Percentiles rank a stretch among this genome's conserved stretches.
These are phyloP conservation scores for Penicillium olsonii DNA, from an alignment of 2,329 filamentous ascomycete species.

Conservation along the genomic window DNA sequence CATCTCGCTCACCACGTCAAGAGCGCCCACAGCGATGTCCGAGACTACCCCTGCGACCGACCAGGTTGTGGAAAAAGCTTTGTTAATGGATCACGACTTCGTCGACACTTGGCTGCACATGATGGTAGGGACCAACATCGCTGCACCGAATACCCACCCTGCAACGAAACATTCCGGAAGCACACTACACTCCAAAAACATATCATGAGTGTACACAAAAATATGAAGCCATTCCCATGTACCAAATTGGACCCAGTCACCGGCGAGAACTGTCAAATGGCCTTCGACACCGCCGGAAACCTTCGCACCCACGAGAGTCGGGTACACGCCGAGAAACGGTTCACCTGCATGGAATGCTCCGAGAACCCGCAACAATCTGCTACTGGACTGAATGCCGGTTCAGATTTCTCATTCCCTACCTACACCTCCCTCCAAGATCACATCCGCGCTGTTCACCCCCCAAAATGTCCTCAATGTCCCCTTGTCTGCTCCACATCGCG, in stretches of 20 bases:
- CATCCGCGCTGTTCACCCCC: conserved; percentile 70
- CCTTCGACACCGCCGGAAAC: conserved; percentile 72
- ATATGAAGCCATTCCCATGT: conserved; percentile 72
- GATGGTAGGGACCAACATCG: conserved; percentile 73
- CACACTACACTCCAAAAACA: conserved; percentile 83
- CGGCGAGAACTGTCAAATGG: conserved; percentile 61
- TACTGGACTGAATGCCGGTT: conserved; percentile 16
- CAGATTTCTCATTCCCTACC: conserved; percentile 66
- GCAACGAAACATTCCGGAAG: conserved; percentile 80
- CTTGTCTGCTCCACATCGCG: conserved; percentile 66
- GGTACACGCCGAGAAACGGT: conserved; percentile 68
- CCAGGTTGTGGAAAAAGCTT: conserved; percentile 78
- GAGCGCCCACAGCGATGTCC: conserved; percentile 72
- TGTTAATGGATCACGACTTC: conserved; percentile 74
- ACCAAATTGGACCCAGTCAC: conserved; percentile 56
- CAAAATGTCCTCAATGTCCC: conserved; percentile 72
- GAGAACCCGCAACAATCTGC: conserved; percentile 42
- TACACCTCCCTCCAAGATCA: conserved; percentile 72
- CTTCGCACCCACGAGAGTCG: conserved; percentile 71
- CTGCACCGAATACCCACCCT: conserved; percentile 70
- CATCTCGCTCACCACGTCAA: conserved; percentile 85
- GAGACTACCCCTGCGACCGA: conserved; percentile 70
- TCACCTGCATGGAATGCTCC: conserved; percentile 76
- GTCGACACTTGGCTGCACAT: conserved; percentile 77
- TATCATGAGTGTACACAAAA: conserved; percentile 72